Evolutionary conservation across 148 eudicot species (phyloP).

Genomic region (Persicaria maculosa): DNA sequence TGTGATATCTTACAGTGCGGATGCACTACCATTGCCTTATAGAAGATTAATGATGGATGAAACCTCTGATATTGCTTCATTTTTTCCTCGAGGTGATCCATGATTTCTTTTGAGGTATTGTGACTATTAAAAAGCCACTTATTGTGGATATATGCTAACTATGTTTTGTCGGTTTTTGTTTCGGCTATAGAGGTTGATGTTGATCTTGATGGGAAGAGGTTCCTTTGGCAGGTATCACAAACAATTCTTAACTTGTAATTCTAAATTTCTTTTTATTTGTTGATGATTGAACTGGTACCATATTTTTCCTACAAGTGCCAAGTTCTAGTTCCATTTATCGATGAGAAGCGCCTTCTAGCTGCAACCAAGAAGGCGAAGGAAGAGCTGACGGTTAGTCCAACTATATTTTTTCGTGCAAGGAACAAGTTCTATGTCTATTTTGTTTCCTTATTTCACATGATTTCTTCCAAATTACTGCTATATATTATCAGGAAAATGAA

Average conservation of each 20-base stretch:
- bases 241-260: background rate
- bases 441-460: background rate
- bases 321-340: conserved; percentile 36
- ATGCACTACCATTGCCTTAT: conserved; percentile 44
- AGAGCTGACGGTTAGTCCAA: background rate
- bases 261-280: no score
- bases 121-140: background rate
- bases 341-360: conserved; percentile 21
- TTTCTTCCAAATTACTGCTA: background rate
- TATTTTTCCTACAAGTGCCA: conserved; percentile 17
- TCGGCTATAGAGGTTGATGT: conserved; percentile 36
- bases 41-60: conserved; percentile 34
- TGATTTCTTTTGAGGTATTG: background rate
- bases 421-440: background rate
- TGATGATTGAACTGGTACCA: background rate
- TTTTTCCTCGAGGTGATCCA: conserved; percentile 42
- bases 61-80: conserved; percentile 29
- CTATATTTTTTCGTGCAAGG: background rate
- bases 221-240: conserved; percentile 45
- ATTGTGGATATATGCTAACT: background rate
- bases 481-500: background rate
- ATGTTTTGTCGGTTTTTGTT: background rate
- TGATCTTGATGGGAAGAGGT: conserved; percentile 53
- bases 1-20: conserved; percentile 30
- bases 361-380: conserved; percentile 23